Conservation (phyloP, 495 filamentous ascomycete species). For the Peziza echinospora region DNA sequence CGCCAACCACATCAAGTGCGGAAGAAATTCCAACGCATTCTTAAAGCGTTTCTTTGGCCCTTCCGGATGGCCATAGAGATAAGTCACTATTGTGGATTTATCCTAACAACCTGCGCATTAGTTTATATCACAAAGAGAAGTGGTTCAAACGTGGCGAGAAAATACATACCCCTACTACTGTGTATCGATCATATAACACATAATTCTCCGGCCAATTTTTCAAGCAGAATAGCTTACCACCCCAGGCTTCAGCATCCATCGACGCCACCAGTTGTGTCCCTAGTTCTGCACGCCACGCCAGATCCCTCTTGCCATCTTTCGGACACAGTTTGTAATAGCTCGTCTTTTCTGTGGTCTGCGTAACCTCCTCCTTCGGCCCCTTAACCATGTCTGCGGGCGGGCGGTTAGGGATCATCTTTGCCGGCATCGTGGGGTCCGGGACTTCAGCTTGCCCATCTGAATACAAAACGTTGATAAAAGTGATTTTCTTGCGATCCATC, state of each 20-base stretch:
- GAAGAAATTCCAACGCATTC: constrained; percentile 38
- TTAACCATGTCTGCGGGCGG: neutral
- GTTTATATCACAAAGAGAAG: no score
- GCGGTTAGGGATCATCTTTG: neutral
- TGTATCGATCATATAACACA: neutral
- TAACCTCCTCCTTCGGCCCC: neutral
- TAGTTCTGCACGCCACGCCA: neutral
- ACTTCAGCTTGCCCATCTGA: neutral
- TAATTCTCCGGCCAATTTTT: neutral
- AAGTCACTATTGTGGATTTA: constrained; percentile 33
- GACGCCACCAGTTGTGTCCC: neutral
- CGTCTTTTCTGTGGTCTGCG: neutral
- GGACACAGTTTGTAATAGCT: neutral
- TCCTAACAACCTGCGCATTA: constrained; percentile 1
- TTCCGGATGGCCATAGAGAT: constrained; percentile 39
- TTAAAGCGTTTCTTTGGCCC: constrained; percentile 37
- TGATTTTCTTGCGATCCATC: neutral
- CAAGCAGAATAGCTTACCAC: neutral
- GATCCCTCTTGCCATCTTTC: neutral
- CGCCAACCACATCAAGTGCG: constrained; percentile 37
- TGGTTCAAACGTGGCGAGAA: no score
- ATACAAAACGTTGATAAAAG: neutral
- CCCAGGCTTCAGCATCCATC: neutral
- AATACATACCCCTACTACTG: neutral
- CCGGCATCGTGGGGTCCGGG: neutral